Base-by-base conservation (phyloP, 371 early-diverging fungal species). In the Choanephora cucurbitarum region DNA sequence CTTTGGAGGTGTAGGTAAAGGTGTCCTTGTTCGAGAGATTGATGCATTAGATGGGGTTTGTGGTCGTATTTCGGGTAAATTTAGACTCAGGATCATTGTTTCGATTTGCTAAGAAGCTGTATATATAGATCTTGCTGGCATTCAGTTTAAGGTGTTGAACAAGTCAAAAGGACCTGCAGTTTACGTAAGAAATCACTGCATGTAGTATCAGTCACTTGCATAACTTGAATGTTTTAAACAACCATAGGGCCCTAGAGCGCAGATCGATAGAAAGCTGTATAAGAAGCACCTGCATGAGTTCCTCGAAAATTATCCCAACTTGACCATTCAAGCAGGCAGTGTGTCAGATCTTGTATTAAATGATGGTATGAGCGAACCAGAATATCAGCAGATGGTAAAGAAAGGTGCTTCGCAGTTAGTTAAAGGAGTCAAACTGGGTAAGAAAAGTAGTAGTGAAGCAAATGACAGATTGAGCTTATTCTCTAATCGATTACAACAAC, bases 1-100 rank as follows among this genome's bases (percentile, higher is more conserved):
- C 0, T 91, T 93, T 67, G 93, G 93, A 40, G 93, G 93, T 13
- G 84, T 93, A 1, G 93, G 93, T 9, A 93, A 93, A 65, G 93
- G 93, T 13, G 82, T 88, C 5, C 70, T 93, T 15, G 88, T 93
- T 15, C 71, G 86, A 55, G 93, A 93, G 62, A 81, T 93, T 17
- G 93, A 93, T 67, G 93, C 93, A 2, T 67, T 93, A 64, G 93
- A 91, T 60, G 93, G 93, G 33, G 80, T 92, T 14, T 91, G 91
- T 62, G 90, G 90, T 7, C 78, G 82, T 15, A 85, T 91, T 51
- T 83, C 89, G 13, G 83, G 83, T 79, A 72, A 19, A 23, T 2
- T 9, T 14, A 22, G 10, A 3, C 19, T 19, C 28, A 33, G 43
- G 21, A 43, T 48, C 1, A 42, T 3, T 17, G 19, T 6, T 22